Evolutionary conservation across 345 rosid species (phyloP), one percentile per base, ranked within the genome.

Genomic region (Rhizophora mangle): DNA sequence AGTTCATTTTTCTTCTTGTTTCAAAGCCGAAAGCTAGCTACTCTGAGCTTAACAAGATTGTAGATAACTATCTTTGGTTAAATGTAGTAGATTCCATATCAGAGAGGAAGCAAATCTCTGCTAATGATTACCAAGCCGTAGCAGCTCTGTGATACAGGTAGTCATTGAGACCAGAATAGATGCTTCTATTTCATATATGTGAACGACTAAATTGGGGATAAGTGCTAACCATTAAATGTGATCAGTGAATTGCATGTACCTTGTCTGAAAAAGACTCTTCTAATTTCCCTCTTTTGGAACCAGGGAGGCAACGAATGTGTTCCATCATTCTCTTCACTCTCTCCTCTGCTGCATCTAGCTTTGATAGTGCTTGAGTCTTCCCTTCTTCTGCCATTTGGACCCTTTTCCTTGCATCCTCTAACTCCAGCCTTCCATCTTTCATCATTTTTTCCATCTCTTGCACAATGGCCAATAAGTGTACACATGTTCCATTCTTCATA

Each of bases 381-480:
- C 75, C 69, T 39, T 78, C 78, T 77, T 87, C 89, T 47, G 92
- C 86, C 46, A 68, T 52, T 78, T 75, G 80, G 29, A 72, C 68
- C 71, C 56, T 80, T 78, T 78, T 74, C 67, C 72, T 86, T 59
- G 83, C 83, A 49, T 86, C 87, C 68, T 82, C 81, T 37, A 88
- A 73, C 75, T 83, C 84, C 52, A 63, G 70, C 72, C 68, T 70
- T 55, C 82, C 85, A 70, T 72, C 78, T 70, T 53, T 65, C 64
- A 75, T 68, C 53, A 69, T 68, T 72, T 56, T 77, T 73, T 82
- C 88, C 87, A 86, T 82, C 73, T 86, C 82, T 53, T 76, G 80
- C 68, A 83, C 83, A 55, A 72, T 51, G 43, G 71, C 75, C 81
- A 82, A 74, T 61, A 86, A 80, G 36, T 67, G 74, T 32, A 75